A percentile compares a stretch with the other conserved stretches of the same genome.
Evolutionary conservation across 1,139 yeast species (phyloP).

Genomic region (Blastobotrys illinoisensis): DNA sequence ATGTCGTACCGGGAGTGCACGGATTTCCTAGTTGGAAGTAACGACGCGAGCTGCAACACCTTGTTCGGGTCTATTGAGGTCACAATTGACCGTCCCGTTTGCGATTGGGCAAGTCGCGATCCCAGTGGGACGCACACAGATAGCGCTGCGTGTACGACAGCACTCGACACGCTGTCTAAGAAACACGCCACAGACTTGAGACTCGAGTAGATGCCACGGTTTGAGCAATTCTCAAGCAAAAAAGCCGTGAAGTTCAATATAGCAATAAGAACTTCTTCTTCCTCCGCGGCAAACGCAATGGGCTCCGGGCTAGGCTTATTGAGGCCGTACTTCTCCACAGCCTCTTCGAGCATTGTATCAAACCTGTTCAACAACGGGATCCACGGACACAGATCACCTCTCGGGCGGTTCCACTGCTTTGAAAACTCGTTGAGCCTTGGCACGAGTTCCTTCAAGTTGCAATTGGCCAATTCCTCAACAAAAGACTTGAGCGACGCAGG

Average conservation of each 20-base stretch:
- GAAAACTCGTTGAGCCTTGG: slow-evolving; percentile 31
- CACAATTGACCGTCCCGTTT: slow-evolving; percentile 40
- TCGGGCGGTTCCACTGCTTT: slow-evolving; percentile 55
- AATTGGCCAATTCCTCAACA: slow-evolving; percentile 36
- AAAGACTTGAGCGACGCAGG: slow-evolving; percentile 39
- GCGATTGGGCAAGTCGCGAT: slow-evolving; percentile 48
- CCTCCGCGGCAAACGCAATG: slow-evolving; percentile 41
- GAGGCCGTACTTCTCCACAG: slow-evolving; percentile 52
- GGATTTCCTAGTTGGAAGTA: slow-evolving; percentile 26
- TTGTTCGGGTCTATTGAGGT: slow-evolving; percentile 25
- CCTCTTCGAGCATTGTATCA: slow-evolving; percentile 56
- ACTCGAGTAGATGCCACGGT: slow-evolving; percentile 63
- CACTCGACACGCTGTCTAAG: slow-evolving; percentile 54
- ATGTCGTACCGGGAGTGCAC: slow-evolving; percentile 22
- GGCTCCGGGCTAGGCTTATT: slow-evolving; percentile 43
- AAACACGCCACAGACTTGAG: slow-evolving; percentile 57
- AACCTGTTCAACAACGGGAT: slow-evolving; percentile 67
- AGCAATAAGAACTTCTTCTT: slow-evolving; percentile 45
- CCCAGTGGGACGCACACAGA: slow-evolving; percentile 58
- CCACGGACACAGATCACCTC: slow-evolving; percentile 76
- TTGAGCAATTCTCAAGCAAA: slow-evolving; percentile 64
- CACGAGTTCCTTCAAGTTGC: slow-evolving; percentile 37
- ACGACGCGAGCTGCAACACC: slow-evolving; percentile 28
- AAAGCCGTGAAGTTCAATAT: slow-evolving; percentile 58
- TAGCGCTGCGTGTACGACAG: slow-evolving; percentile 56